Evolutionary conservation across 768 basidiomycete species (phyloP), one percentile per base, ranked within the genome.

Genomic region (Pleurotus sapidus): DNA sequence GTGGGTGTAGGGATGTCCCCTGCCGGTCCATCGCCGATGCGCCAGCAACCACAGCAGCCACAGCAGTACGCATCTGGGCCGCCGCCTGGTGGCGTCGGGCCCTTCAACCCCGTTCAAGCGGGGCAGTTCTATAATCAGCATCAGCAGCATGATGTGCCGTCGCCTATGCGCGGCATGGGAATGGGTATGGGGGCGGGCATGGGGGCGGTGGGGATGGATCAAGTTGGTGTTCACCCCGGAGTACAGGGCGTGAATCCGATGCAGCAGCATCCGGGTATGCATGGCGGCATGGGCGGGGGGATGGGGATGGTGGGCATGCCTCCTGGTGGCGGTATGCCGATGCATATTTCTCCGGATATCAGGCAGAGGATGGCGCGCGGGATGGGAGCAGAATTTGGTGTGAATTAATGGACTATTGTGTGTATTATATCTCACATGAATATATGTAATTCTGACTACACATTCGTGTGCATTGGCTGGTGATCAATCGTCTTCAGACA

Each of bases 101-200:
- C 70, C 15, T 64, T 70, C 27, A 68, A 67, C 57, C 59, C 70
- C 0, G 65, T 68, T 7, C 63, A 64, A 6, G 65, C 68, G 11
- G 64, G 63, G 11, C 73, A 72, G 42, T 74, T 71, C 59, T 72
- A 69, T 48, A 60, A 61, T 9, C n/a, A 20, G 18, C n/a, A 14
- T 51, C 34, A 46, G 7, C n/a, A 14, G 12, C n/a, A 14, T 51
- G 49, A 46, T 7, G 40, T n/a, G 20, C 45, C 30, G 12, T 49
- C 48, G 24, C 74, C 75, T 7, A 73, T 75, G 67, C 58, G 74
- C 24, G 30, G 30, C 9, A 74, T 76, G 70, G 68, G 68, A 0
- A 68, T 69, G 65, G 63, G 62, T 39, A 68, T 67, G 64, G 67
- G 65, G 8, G 60, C 54, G 12, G 57, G 59, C 56, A 50, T 49